Percentiles rank a stretch among this genome's conserved stretches.
These are phyloP conservation scores for Gnaphalium uliginosum DNA, from an alignment of 129 eudicot genomes.

Conservation along the genomic window DNA sequence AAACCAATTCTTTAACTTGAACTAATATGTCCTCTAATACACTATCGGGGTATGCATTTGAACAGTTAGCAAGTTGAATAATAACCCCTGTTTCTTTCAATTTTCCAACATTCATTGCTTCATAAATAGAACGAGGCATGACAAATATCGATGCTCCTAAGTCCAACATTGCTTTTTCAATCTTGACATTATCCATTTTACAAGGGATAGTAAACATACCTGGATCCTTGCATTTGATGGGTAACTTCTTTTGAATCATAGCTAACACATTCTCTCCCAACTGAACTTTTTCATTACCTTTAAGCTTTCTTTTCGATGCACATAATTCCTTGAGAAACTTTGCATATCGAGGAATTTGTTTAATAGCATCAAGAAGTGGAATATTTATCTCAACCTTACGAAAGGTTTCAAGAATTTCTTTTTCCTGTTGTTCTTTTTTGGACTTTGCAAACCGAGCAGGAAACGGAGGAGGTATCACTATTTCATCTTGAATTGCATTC, in stretches of 20 bases:
- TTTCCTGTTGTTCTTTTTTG: not conserved
- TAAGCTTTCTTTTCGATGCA: not conserved
- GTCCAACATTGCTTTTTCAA: constrained; percentile 4
- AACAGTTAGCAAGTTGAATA: constrained; percentile 12
- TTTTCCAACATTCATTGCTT: not conserved
- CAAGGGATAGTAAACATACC: constrained; percentile 18
- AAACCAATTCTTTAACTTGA: not conserved
- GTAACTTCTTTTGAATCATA: constrained; percentile 3
- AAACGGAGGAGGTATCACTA: not conserved
- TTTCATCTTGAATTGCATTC: not conserved
- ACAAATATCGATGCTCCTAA: constrained; percentile 3
- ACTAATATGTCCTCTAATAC: constrained; percentile 22
- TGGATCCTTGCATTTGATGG: constrained; percentile 10
- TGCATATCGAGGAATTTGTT: constrained; percentile 7
- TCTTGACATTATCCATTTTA: not conserved
- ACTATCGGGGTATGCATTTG: not conserved
- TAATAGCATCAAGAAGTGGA: constrained; percentile 19
- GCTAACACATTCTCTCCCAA: constrained; percentile 4
- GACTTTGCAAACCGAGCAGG: not conserved
- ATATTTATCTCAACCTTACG: constrained; percentile 6
- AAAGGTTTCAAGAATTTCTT: not conserved
- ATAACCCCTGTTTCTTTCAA: constrained; percentile 9
- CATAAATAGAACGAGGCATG: not conserved
- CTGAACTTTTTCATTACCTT: constrained; percentile 1
- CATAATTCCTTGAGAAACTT: constrained; percentile 15